These are phyloP conservation scores for Alisma plantagoaquatica DNA, from an alignment of 106 monocot genomes.

Conservation along the genomic window DNA sequence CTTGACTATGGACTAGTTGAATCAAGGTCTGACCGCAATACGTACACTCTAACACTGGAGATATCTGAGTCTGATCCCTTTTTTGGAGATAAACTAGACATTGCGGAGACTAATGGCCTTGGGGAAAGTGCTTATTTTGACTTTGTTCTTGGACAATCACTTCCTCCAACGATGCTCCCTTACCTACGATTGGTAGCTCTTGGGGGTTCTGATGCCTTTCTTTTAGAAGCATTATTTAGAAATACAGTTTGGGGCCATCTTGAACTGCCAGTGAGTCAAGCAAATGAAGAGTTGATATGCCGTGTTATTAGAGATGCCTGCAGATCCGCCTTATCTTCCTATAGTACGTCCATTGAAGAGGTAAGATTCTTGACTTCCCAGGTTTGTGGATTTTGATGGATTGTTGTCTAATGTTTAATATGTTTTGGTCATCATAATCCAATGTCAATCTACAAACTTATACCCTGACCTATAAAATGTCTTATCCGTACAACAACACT, in stretches of 20 bases:
- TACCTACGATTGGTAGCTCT: conserved; percentile 78
- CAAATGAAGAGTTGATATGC: conserved; percentile 77
- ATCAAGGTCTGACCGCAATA: conserved; percentile 32
- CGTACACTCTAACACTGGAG: conserved; percentile 78
- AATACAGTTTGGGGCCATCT: conserved; percentile 80
- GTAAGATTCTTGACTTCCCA: conserved; percentile 37
- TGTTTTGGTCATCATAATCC: no score
- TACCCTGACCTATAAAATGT: no score
- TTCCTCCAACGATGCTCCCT: conserved; percentile 64
- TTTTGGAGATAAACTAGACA: conserved; percentile 82
- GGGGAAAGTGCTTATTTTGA: conserved; percentile 77
- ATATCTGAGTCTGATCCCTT: conserved; percentile 86
- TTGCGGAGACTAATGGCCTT: conserved; percentile 76
- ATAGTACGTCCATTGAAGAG: conserved; percentile 75
- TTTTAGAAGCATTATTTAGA: conserved; percentile 86
- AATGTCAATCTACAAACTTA: no score
- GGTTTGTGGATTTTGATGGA: no score
- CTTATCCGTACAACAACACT: no score
- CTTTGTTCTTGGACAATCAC: conserved; percentile 38
- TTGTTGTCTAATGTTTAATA: no score
- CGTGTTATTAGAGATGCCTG: conserved; percentile 65
- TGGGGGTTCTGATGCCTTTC: conserved; percentile 91
- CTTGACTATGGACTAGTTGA: conserved; percentile 93
- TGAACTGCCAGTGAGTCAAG: conserved; percentile 64
- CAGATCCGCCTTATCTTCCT: conserved; percentile 53